Evolutionary conservation across 371 early-diverging fungal genomes (phyloP), one percentile per base, ranked within the genome.

Genomic region (Mortierella sp.): DNA sequence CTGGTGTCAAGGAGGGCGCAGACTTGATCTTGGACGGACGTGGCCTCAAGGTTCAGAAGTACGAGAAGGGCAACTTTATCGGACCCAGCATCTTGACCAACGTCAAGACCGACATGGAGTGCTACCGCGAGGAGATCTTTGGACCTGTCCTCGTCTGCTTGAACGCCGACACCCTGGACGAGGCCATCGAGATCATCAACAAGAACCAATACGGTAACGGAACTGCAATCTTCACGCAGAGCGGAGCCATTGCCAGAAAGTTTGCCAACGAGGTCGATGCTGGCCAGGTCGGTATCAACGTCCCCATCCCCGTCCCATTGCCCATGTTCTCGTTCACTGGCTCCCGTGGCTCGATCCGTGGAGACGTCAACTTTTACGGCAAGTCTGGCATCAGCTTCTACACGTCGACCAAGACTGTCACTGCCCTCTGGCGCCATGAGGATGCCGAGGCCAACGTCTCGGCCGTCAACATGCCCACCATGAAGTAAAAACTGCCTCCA

Each of bases 321-420:
- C 99, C 99, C 70, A 97, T 97, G 94, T 99, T 99, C 91, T 94
- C 96, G 64, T 95, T 96, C 89, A 99, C 99, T n/a, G 99, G 98
- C 13, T 93, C 93, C 71, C 92, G 97, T 71, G 98, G 94, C 19
- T 95, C 96, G 72, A 97, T 99, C 77, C 88, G 92, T 68, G 99
- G 99, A 53, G 99, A 99, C 80, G 87, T 97, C 75, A 97, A 99
- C 94, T 99, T 99, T 80, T 99, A 98, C 85, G 92, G 93, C 78
- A 93, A 90, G 86, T 87, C 91, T 45, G 96, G 95, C 69, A 82
- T 96, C 68, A 88, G 86, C 84, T 98, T 98, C 87, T 98, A 95
- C 89, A 97, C 99, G 66, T 93, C 94, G 85, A 93, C 93, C 82
- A 98, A 98, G 93, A 97, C 98, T 7, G 92, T 98, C 66, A 98